Conservation (phyloP, 1,139 yeast species). For the Cylindricascospora bacillispora region DNA sequence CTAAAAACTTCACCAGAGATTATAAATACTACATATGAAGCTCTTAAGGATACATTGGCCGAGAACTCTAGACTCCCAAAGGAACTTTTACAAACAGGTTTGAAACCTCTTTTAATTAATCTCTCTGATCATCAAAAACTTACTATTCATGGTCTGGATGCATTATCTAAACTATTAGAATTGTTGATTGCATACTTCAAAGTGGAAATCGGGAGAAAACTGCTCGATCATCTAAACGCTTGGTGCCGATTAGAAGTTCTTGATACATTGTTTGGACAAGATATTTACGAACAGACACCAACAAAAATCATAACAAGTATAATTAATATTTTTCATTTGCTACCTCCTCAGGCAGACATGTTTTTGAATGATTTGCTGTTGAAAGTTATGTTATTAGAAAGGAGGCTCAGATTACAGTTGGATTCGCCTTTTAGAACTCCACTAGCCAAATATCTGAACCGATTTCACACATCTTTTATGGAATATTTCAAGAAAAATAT, state of each 20-base stretch:
- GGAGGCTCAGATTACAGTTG: constrained; percentile 72
- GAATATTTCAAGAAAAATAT: constrained; percentile 59
- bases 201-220: constrained; percentile 89
- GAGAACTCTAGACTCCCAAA: constrained; percentile 86
- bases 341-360: constrained; percentile 86
- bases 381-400: constrained; percentile 68
- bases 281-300: constrained; percentile 54
- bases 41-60: constrained; percentile 69
- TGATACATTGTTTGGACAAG: constrained; percentile 25
- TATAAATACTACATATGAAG: constrained; percentile 87
- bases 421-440: constrained; percentile 89
- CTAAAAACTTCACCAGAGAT: constrained; percentile 78
- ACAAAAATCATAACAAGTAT: constrained; percentile 84
- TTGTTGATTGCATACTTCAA: constrained; percentile 83
- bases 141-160: constrained; percentile 83
- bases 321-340: constrained; percentile 76
- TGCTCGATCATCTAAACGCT: constrained; percentile 86
- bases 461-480: constrained; percentile 68
- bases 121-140: constrained; percentile 84
- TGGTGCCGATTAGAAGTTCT: constrained; percentile 87
- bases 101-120: constrained; percentile 91
- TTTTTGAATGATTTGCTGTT: constrained; percentile 79
- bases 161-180: constrained; percentile 76
- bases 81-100: constrained; percentile 82
- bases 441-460: constrained; percentile 70